Evolutionary conservation across 768 basidiomycete genomes (phyloP).

Genomic region (Lanmaoa rubissima): DNA sequence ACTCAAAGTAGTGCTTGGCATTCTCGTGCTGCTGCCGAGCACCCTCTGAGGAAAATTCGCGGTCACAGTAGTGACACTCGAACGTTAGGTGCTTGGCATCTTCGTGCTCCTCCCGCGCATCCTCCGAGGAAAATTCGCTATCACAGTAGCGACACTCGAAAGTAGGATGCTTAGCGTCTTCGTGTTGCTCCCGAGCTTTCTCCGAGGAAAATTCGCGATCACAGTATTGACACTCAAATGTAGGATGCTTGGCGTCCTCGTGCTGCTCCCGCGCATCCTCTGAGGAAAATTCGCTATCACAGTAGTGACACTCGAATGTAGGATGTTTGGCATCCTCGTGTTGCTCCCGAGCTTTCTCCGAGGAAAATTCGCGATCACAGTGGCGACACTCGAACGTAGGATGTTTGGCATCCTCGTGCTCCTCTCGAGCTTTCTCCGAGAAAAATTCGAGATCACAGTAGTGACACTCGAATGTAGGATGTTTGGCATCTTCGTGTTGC

Average conservation of each 20-base stretch:
- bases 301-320: conserved; percentile 10
- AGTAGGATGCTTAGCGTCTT: background rate
- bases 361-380: conserved; percentile 9
- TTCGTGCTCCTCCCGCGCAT: background rate
- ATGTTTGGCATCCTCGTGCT: too few species aligned
- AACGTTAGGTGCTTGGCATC: background rate
- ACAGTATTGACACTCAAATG: background rate
- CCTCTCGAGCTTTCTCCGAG: background rate
- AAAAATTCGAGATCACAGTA: too few species aligned
- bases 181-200: background rate
- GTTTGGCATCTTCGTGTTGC: too few species aligned
- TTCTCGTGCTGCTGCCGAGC: conserved; percentile 13
- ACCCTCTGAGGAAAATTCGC: background rate
- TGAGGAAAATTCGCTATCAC: background rate
- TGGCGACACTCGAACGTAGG: conserved; percentile 4
- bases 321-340: conserved; percentile 12
- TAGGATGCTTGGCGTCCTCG: background rate
- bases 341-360: background rate
- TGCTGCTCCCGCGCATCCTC: background rate
- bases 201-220: background rate
- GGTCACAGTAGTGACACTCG: conserved; percentile 13
- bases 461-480: too few species aligned
- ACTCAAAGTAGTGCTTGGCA: conserved; percentile 4
- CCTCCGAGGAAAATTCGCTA: background rate
- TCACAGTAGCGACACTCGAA: background rate